Evolutionary conservation across 805 yeast genomes (phyloP).

Genomic region (Candida glaebosa): DNA sequence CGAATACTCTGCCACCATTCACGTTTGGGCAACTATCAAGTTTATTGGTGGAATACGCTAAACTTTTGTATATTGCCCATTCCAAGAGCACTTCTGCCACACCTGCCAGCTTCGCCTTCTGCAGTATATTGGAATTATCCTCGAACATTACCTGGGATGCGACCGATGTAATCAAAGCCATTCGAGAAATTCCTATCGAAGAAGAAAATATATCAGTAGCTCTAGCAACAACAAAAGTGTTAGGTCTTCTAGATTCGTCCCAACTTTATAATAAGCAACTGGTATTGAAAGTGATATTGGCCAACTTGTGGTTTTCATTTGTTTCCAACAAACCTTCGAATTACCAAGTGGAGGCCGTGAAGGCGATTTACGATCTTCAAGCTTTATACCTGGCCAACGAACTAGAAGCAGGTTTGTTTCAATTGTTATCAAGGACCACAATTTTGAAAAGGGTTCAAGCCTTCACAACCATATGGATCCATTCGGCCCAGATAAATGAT

Average conservation of each 20-base stretch:
- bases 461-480: constrained; percentile 71
- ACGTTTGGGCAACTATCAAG: neutral
- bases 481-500: constrained; percentile 52
- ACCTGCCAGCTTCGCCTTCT: neutral
- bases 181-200: neutral
- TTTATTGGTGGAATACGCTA: neutral
- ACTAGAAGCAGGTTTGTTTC: constrained; percentile 71
- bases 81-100: neutral
- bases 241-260: constrained; percentile 2
- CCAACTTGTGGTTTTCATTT: constrained; percentile 55
- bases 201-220: constrained; percentile 1
- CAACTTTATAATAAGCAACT: constrained; percentile 25
- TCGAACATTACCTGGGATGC: constrained; percentile 1
- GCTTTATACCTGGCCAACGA: constrained; percentile 47
- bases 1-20: neutral
- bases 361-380: constrained; percentile 59
- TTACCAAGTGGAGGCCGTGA: constrained; percentile 69
- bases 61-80: constrained; percentile 1
- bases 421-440: constrained; percentile 44
- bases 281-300: constrained; percentile 38
- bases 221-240: constrained; percentile 1
- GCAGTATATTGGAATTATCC: neutral
- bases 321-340: constrained; percentile 44
- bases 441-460: constrained; percentile 44
- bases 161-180: neutral